A percentile compares a stretch with the other conserved stretches of the same genome.
Evolutionary conservation across 371 early-diverging fungal genomes (phyloP).

Genomic region (Funneliformis caledonium): DNA sequence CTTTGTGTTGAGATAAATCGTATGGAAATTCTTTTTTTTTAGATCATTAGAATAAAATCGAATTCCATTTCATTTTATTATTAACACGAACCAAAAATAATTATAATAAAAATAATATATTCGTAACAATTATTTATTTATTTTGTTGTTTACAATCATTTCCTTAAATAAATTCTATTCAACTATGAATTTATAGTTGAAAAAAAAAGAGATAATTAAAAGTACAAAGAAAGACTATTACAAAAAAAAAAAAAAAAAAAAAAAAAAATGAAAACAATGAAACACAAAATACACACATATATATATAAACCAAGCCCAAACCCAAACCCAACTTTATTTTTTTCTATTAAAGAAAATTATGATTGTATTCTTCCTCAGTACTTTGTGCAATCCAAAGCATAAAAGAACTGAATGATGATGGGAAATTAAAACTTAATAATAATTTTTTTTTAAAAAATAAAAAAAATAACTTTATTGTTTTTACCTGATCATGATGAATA

Average conservation of each 20-base stretch:
- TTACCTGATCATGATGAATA: constrained; percentile 71
- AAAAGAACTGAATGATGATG: constrained; percentile 43
- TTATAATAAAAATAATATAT: too few species aligned
- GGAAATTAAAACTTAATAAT: background rate
- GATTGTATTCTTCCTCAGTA: constrained; percentile 23
- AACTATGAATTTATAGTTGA: background rate
- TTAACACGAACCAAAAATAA: too few species aligned
- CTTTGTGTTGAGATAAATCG: background rate
- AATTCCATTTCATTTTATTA: too few species aligned
- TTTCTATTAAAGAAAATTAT: background rate
- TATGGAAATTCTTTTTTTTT: background rate
- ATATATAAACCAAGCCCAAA: too few species aligned
- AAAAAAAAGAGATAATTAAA: constrained; percentile 4
- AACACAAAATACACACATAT: too few species aligned
- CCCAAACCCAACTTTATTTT: background rate
- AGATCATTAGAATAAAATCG: too few species aligned
- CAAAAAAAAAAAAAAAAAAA: background rate
- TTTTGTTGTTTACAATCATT: background rate
- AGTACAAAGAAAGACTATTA: background rate
- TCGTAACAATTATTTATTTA: too few species aligned
- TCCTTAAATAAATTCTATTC: background rate
- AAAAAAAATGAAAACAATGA: too few species aligned
- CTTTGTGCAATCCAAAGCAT: constrained; percentile 49
- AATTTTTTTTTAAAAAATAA: background rate
- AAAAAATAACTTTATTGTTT: constrained; percentile 9